Conservation (phyloP, 73 alveolate species). For the Paramecium bursaria region DNA sequence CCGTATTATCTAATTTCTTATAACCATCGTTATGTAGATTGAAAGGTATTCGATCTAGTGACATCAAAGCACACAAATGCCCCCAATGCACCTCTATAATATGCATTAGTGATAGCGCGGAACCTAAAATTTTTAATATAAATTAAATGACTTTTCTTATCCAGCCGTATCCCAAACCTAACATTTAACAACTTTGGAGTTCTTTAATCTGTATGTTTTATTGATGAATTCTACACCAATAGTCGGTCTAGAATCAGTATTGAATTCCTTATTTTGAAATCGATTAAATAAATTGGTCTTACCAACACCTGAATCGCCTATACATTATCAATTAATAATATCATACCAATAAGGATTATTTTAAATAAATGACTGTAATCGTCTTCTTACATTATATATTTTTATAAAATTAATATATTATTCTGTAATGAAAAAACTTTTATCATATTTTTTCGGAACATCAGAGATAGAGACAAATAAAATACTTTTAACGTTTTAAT, state of each 20-base stretch:
- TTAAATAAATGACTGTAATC: slow-evolving; percentile 68
- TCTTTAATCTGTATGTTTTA: slow-evolving; percentile 75
- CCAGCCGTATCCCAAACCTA: slow-evolving; percentile 95
- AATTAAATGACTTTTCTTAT: slow-evolving; percentile 74
- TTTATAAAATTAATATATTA: too few species aligned
- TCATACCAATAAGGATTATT: slow-evolving; percentile 73
- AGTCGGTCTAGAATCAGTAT: slow-evolving; percentile 61
- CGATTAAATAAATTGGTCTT: slow-evolving; percentile 74
- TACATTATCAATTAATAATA: neutral
- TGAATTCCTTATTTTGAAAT: slow-evolving; percentile 49
- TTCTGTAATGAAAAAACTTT: too few species aligned
- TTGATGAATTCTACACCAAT: slow-evolving; percentile 86
- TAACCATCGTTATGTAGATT: slow-evolving; percentile 87
- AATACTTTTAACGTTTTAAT: too few species aligned
- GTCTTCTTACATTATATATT: slow-evolving; percentile 9
- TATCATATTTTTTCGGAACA: too few species aligned
- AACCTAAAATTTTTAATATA: slow-evolving; percentile 15
- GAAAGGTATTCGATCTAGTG: slow-evolving; percentile 82
- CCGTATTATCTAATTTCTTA: slow-evolving; percentile 86
- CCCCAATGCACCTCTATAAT: slow-evolving; percentile 95
- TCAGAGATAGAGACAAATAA: too few species aligned
- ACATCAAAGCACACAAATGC: slow-evolving; percentile 94
- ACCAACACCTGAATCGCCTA: slow-evolving; percentile 89
- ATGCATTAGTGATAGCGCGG: slow-evolving; percentile 87
- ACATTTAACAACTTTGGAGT: slow-evolving; percentile 77